Evolutionary conservation across 306 rosid species (phyloP), one percentile per base, ranked within the genome.

Genomic region (Citrullus mucosospermus): DNA sequence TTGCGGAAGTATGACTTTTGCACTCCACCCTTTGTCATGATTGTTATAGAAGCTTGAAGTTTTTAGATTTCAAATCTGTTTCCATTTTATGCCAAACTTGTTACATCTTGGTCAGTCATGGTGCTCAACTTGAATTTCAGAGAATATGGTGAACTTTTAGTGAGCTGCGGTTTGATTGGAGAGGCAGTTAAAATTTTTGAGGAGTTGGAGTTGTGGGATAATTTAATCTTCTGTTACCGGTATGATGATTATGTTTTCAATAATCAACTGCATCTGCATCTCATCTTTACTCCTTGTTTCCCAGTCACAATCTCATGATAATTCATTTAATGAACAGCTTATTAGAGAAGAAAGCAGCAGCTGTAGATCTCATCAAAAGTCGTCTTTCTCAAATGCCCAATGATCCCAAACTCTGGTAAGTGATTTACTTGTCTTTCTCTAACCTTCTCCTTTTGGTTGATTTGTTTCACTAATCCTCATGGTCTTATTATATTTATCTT

Each of bases 131-230:
- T 53, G 54, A 70, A 68, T 85, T 83, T 83, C 81, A 92, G 98
- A 90, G 97, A 95, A 80, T 88, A 95, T 79, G 98, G 95, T 76
- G 96, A 91, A 86, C 93, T 95, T 78, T 81, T 92, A 72, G 93
- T 92, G 78, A 82, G 97, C 76, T 95, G 95, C 78, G 96, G 97
- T 82, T 87, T 95, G 85, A 85, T 95, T 80, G 97, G 98, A 55
- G 98, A 95, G 82, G 98, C 98, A 70, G 76, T 89, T 58, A 89
- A 88, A 84, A 88, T 84, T 80, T 95, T 89, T 82, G 96, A 95
- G 88, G 96, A 95, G 82, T 86, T 95, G 82, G 98, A 95, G 86
- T 85, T 95, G 84, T 95, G 98, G 98, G 98, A 95, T 87, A 95
- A 87, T 80, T 91, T 95, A 57, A 95, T 95, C 78, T 80, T 82